Percentiles rank a stretch among this genome's conserved stretches.
Evolutionary conservation across 1,284 basidiomycete genomes (phyloP).

Genomic region (Sphaerobolus stellatus): DNA sequence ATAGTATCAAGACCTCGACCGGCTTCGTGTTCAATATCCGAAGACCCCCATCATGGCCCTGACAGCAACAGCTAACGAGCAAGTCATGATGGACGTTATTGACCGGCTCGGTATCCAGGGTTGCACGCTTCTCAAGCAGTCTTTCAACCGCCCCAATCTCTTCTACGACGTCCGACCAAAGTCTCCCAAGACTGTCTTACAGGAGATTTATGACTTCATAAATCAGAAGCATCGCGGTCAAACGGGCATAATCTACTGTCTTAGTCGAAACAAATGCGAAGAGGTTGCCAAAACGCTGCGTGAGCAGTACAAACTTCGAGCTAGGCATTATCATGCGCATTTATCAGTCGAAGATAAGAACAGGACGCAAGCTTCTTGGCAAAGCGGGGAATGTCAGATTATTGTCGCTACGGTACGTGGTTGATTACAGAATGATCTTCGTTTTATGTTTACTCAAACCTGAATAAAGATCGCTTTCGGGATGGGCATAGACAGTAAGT

Average conservation of each 20-base stretch:
- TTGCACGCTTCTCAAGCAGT: slow-evolving; percentile 69
- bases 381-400: slow-evolving; percentile 68
- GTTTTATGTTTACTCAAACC: background rate
- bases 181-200: slow-evolving; percentile 51
- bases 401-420: slow-evolving; percentile 83
- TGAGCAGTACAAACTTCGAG: slow-evolving; percentile 56
- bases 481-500: slow-evolving; percentile 92
- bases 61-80: slow-evolving; percentile 87
- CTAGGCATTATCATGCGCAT: slow-evolving; percentile 86
- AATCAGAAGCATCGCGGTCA: slow-evolving; percentile 53
- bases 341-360: slow-evolving; percentile 68
- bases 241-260: slow-evolving; percentile 89
- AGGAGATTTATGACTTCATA: slow-evolving; percentile 77
- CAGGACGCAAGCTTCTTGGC: slow-evolving; percentile 73
- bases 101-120: slow-evolving; percentile 61
- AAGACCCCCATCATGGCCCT: slow-evolving; percentile 91
- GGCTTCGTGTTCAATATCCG: slow-evolving; percentile 73
- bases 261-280: slow-evolving; percentile 75
- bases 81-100: slow-evolving; percentile 80
- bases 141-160: slow-evolving; percentile 92
- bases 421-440: slow-evolving; percentile 8
- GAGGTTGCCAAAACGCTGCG: slow-evolving; percentile 69
- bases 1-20: slow-evolving; percentile 72
- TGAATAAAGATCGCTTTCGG: slow-evolving; percentile 87
- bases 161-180: slow-evolving; percentile 78